These are phyloP conservation scores for Trypanosoma caninum DNA, from an alignment of 208 protist genomes.

Conservation along the genomic window DNA sequence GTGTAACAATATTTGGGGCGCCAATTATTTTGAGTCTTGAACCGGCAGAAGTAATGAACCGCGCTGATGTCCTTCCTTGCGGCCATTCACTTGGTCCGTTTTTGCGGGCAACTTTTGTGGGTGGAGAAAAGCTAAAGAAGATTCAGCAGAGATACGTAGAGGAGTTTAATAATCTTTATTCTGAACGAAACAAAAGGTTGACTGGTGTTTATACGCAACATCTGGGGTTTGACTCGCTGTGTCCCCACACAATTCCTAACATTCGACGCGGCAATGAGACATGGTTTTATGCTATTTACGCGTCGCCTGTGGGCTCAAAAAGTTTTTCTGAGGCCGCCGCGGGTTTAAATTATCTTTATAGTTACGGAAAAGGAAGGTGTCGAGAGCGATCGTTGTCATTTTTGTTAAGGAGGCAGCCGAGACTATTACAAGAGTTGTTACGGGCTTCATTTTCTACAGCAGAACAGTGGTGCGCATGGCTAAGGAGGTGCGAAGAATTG, in stretches of 20 bases:
- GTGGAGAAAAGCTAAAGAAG: conserved; percentile 27
- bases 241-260: conserved; percentile 68
- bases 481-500: conserved; percentile 30
- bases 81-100: conserved; percentile 41
- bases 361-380: conserved; percentile 50
- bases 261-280: conserved; percentile 14
- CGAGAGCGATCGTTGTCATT: conserved; percentile 39
- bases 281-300: conserved; percentile 36
- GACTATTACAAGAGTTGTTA: conserved; percentile 45
- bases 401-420: conserved; percentile 38
- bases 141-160: conserved; percentile 18
- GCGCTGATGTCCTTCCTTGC: conserved; percentile 61
- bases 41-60: conserved; percentile 36
- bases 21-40: conserved; percentile 37
- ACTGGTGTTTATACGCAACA: not conserved
- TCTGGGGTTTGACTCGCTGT: conserved; percentile 29
- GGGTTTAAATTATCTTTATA: conserved; percentile 27
- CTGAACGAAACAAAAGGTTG: too few species aligned
- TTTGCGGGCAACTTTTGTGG: conserved; percentile 24
- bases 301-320: conserved; percentile 30
- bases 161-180: too few species aligned
- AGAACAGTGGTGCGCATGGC: conserved; percentile 39
- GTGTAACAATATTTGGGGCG: conserved; percentile 10
- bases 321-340: conserved; percentile 32
- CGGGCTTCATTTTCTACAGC: conserved; percentile 37